Base-by-base conservation (phyloP, 768 basidiomycete species). In the Tulasnella sp. region DNA sequence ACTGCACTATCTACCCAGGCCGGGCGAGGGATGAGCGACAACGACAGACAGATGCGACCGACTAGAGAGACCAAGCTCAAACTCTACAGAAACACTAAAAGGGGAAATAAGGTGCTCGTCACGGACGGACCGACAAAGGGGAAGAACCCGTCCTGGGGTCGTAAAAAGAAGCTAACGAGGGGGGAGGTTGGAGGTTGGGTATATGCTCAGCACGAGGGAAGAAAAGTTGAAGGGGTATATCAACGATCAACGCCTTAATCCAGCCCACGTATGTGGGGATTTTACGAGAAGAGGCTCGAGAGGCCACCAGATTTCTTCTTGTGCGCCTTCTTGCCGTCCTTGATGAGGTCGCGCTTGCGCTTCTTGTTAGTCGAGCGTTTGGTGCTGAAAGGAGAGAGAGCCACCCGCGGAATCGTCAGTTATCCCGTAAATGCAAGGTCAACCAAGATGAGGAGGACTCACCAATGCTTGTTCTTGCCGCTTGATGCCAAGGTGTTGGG, bases 171-270 rank as follows among this genome's bases (percentile, higher is more conserved):
- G n/a, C 11, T 29, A 67, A 67, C 61, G 61, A 67, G 61, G 15
- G 61, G 61, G 61, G 61, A 67, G 61, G 29, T 16, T 15, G 26
- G 26, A 67, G 61, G 26, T 26, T 29, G 61, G 61, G 61, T 67
- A 67, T 67, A 67, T 67, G 29, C 61, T 67, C 61, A 67, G 61
- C 61, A 67, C 13, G 26, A 67, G 55, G 23, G n/a, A n/a, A n/a
- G n/a, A n/a, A n/a, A 67, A 67, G 16, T 3, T 26, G 26, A 67
- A 29, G 61, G 55, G 61, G 61, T 67, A 67, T 67, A 67, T 67
- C 29, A 67, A 67, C 61, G 61, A 67, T 29, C 61, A 32, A 67
- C 61, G 26, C 61, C 13, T 67, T 67, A 11, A 67, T 67, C 61
- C 61, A 67, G 61, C 61, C 61, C 61, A 67, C 61, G 1, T 5